Evolutionary conservation across 805 yeast species (phyloP).

Genomic region (Saitoella complicata): DNA sequence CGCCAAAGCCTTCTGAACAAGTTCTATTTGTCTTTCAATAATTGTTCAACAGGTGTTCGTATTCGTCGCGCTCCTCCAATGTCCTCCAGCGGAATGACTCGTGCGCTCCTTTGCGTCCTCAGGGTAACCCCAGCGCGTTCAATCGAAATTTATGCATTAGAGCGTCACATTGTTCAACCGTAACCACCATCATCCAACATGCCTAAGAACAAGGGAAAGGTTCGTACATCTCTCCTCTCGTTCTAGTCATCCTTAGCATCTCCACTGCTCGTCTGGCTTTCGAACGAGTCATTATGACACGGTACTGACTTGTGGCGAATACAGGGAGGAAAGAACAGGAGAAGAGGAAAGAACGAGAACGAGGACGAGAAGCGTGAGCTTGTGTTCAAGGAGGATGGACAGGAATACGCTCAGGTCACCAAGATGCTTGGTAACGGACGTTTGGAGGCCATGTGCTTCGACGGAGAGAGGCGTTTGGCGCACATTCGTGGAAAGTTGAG

Average conservation of each 20-base stretch:
- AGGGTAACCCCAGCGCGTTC: too few species aligned
- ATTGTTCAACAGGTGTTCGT: too few species aligned
- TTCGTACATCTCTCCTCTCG: conserved; percentile 13
- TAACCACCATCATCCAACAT: conserved; percentile 22
- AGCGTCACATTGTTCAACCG: too few species aligned
- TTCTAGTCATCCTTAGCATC: background rate
- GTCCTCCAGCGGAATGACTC: too few species aligned
- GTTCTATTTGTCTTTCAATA: too few species aligned
- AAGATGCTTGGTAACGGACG: conserved; percentile 98
- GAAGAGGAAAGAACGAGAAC: conserved; percentile 95
- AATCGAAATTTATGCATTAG: too few species aligned
- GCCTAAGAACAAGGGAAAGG: conserved; percentile 69
- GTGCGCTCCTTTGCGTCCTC: too few species aligned
- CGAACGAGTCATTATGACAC: background rate
- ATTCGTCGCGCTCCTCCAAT: too few species aligned
- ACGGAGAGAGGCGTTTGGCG: conserved; percentile 84
- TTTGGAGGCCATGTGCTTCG: conserved; percentile 88
- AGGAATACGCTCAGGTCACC: conserved; percentile 90
- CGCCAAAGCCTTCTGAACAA: too few species aligned
- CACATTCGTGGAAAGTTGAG: conserved; percentile 98
- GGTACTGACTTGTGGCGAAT: background rate
- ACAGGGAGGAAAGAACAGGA: conserved; percentile 52
- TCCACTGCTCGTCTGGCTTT: conserved; percentile 2
- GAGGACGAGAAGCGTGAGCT: conserved; percentile 88
- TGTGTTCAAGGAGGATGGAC: conserved; percentile 83